A percentile compares a stretch with the other conserved stretches of the same genome.
Conservation (phyloP, 306 rosid genomes). For the Bauhinia variegata region DNA sequence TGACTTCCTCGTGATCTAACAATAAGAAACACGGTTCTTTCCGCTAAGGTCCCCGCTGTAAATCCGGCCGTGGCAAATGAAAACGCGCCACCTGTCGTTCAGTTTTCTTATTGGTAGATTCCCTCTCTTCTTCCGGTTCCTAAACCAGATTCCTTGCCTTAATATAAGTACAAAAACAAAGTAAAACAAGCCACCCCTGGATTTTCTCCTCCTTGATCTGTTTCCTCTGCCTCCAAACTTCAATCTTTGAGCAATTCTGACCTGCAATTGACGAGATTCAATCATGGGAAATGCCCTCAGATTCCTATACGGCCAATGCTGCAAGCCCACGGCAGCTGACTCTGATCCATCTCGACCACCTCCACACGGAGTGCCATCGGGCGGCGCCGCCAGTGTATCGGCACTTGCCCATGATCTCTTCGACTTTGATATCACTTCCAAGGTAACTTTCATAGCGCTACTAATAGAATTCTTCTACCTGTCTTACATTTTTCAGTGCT, state of each 20-base stretch:
- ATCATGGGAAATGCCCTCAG: slow-evolving; percentile 71
- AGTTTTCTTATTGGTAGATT: background rate
- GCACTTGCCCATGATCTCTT: slow-evolving; percentile 79
- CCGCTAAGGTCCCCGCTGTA: background rate
- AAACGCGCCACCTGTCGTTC: slow-evolving; percentile 6
- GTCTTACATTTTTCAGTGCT: too few species aligned
- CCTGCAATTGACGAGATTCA: slow-evolving; percentile 18
- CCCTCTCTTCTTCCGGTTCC: background rate
- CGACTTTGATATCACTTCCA: slow-evolving; percentile 75
- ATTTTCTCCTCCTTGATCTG: background rate
- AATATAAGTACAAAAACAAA: too few species aligned
- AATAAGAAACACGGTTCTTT: background rate
- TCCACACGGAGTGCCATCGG: slow-evolving; percentile 59
- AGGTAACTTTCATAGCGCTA: too few species aligned
- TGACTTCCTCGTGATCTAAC: too few species aligned
- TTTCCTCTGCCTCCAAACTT: slow-evolving; percentile 4
- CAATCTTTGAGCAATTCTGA: slow-evolving; percentile 19
- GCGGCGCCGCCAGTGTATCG: slow-evolving; percentile 65
- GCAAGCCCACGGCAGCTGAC: slow-evolving; percentile 55
- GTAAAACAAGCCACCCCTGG: background rate
- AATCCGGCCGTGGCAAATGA: background rate
- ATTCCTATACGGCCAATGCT: slow-evolving; percentile 53
- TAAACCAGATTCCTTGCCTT: background rate
- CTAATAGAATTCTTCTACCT: too few species aligned
- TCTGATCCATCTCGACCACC: slow-evolving; percentile 51